Conservation (phyloP, 2,329 filamentous ascomycete species). For the Polytolypa hystricis region DNA sequence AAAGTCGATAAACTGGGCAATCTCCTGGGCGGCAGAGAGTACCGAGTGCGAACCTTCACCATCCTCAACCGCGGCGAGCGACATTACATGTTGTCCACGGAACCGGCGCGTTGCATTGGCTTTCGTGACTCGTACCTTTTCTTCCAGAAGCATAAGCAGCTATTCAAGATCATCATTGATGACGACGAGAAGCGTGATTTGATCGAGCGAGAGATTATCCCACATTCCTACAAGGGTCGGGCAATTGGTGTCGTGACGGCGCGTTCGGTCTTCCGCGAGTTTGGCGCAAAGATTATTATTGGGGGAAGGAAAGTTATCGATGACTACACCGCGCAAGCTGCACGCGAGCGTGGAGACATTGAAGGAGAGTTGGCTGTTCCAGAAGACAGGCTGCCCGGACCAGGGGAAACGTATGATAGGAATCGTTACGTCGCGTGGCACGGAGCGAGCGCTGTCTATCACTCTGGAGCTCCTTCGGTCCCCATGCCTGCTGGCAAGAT, state of each 20-base stretch:
- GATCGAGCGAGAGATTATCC: conserved; percentile 90
- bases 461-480: conserved; percentile 67
- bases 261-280: conserved; percentile 92
- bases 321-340: conserved; percentile 74
- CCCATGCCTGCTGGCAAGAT: conserved; percentile 63
- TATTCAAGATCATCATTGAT: conserved; percentile 96
- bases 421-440: conserved; percentile 99
- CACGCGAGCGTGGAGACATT: conserved; percentile 62
- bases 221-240: conserved; percentile 95
- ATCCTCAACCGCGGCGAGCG: conserved; percentile 71
- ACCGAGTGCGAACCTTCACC: conserved; percentile 90
- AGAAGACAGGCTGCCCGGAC: conserved; percentile 62
- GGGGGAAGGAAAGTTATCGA: conserved; percentile 77
- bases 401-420: conserved; percentile 89
- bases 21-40: conserved; percentile 74
- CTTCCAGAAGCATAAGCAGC: conserved; percentile 92
- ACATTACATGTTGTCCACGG: conserved; percentile 96
- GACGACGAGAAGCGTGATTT: conserved; percentile 96
- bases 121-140: conserved; percentile 98
- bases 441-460: conserved; percentile 90
- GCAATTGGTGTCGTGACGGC: conserved; percentile 95
- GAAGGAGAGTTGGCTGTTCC: conserved; percentile 90
- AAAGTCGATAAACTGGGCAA: conserved; percentile 89
- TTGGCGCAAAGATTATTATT: conserved; percentile 86
- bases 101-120: conserved; percentile 89